Evolutionary conservation across 306 rosid species (phyloP).

Genomic region (Cucumis cinereus): DNA sequence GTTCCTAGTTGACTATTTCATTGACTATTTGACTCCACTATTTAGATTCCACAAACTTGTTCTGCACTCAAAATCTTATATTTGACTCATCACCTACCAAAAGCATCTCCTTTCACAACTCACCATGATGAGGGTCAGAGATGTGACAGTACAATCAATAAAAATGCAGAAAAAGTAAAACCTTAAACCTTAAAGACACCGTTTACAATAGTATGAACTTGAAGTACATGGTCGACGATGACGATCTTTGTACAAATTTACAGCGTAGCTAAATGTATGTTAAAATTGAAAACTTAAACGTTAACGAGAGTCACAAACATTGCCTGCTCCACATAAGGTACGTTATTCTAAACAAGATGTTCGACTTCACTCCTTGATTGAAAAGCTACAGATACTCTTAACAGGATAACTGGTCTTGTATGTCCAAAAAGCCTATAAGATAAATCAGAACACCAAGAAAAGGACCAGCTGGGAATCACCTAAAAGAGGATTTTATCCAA

Average conservation of each 20-base stretch:
- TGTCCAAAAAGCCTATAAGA: background rate
- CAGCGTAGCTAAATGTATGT: too few relatives aligned
- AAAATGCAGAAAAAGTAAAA: too few relatives aligned
- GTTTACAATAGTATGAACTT: too few relatives aligned
- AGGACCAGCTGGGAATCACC: background rate
- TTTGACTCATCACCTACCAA: background rate
- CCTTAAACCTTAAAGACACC: too few relatives aligned
- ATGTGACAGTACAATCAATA: too few relatives aligned
- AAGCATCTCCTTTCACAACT: background rate
- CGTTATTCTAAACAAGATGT: background rate
- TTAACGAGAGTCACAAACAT: too few relatives aligned
- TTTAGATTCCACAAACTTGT: background rate
- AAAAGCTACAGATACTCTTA: background rate
- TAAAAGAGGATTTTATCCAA: background rate
- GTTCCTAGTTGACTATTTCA: background rate
- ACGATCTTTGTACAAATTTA: too few relatives aligned
- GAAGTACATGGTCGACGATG: too few relatives aligned
- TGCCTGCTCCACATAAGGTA: too few relatives aligned
- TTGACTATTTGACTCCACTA: background rate
- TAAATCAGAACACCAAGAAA: background rate
- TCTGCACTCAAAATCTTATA: background rate
- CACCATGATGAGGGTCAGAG: too few relatives aligned
- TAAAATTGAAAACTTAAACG: too few relatives aligned
- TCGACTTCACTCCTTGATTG: background rate
- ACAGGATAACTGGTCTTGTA: background rate